Evolutionary conservation across 1,284 basidiomycete species (phyloP).

Genomic region (Boletus sp.): DNA sequence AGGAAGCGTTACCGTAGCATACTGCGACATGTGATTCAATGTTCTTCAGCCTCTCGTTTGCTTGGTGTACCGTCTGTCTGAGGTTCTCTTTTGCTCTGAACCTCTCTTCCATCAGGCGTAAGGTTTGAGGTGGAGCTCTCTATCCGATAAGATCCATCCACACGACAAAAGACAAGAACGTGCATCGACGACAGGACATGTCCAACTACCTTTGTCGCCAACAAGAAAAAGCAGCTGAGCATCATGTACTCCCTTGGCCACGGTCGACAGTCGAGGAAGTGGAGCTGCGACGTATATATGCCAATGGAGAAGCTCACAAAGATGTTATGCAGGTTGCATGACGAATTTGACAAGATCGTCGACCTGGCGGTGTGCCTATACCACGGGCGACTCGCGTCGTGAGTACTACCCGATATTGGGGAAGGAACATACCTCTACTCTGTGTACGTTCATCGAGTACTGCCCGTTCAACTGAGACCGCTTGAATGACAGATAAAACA

Average conservation of each 20-base stretch:
- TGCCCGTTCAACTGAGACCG: neutral
- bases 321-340: slow-evolving; percentile 83
- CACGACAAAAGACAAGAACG: no score
- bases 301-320: no score
- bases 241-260: slow-evolving; percentile 93
- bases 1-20: slow-evolving; percentile 25
- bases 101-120: no score
- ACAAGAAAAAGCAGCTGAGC: no score
- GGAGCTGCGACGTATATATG: no score
- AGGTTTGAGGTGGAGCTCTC: no score
- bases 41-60: slow-evolving; percentile 54
- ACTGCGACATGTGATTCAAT: slow-evolving; percentile 68
- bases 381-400: neutral
- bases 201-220: slow-evolving; percentile 86
- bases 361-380: slow-evolving; percentile 14
- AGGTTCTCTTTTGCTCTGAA: slow-evolving; percentile 27
- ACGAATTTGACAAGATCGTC: slow-evolving; percentile 23
- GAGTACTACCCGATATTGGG: neutral
- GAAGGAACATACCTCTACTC: slow-evolving; percentile 21
- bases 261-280: no score
- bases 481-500: neutral
- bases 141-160: no score
- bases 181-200: slow-evolving; percentile 93
- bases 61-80: slow-evolving; percentile 34
- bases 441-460: slow-evolving; percentile 29